These are phyloP conservation scores for Fusarium mangiferae DNA, from an alignment of 2,329 filamentous ascomycete species.

Conservation along the genomic window DNA sequence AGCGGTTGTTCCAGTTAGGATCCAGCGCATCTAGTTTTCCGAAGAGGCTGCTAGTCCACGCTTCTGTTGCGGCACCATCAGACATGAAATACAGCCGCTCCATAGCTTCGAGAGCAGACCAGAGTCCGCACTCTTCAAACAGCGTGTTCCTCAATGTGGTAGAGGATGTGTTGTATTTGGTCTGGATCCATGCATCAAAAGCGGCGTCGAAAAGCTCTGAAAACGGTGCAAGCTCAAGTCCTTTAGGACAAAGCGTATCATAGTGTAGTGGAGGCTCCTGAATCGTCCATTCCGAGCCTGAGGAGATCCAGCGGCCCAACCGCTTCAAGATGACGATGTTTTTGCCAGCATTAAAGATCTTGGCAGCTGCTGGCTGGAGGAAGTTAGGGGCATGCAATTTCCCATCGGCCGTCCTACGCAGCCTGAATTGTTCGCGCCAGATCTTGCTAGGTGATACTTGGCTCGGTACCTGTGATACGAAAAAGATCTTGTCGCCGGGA, in stretches of 20 bases:
- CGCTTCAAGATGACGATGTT: conserved; percentile 85
- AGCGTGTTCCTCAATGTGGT: conserved; percentile 72
- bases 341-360: conserved; percentile 89
- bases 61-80: conserved; percentile 74
- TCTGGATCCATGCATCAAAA: conserved; percentile 81
- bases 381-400: conserved; percentile 78
- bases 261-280: conserved; percentile 65
- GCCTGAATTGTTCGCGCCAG: conserved; percentile 79
- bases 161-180: conserved; percentile 77
- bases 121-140: conserved; percentile 75
- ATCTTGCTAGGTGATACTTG: conserved; percentile 70
- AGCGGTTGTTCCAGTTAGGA: conserved; percentile 80
- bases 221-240: conserved; percentile 70
- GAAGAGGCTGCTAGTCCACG: conserved; percentile 77
- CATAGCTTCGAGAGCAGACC: conserved; percentile 71
- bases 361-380: conserved; percentile 72
- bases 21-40: conserved; percentile 73
- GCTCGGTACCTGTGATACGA: conserved; percentile 70
- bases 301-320: conserved; percentile 65
- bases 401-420: conserved; percentile 70
- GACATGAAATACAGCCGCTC: conserved; percentile 80
- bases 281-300: conserved; percentile 42
- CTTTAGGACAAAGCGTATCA: conserved; percentile 62
- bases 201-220: conserved; percentile 76
- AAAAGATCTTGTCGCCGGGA: conserved; percentile 76